phyloP scores from a whole-genome alignment of 805 yeast species.

The Yamadazyma kitorensis region DNA sequence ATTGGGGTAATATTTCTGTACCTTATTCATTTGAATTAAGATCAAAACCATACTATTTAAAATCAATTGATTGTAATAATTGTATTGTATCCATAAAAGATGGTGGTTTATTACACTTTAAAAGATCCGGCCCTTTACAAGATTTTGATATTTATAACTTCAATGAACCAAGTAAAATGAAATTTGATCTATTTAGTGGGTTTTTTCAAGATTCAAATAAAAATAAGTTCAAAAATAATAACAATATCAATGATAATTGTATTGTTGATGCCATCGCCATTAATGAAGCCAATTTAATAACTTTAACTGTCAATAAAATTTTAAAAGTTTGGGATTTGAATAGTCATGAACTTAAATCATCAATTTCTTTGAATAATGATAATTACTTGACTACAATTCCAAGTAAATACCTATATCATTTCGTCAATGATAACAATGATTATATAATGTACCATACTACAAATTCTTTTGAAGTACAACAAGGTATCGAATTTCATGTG shows the following conservation, averaged over 20 bases:
- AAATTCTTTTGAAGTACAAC: constrained; percentile 19
- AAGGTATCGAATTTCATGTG: constrained; percentile 4
- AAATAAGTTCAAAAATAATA: constrained; percentile 18
- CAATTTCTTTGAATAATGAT: constrained; percentile 10
- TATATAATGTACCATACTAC: constrained; percentile 7
- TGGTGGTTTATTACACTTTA: constrained; percentile 69
- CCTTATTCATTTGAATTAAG: constrained; percentile 58
- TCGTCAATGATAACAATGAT: constrained; percentile 1
- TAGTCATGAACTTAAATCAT: constrained; percentile 24
- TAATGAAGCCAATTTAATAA: constrained; percentile 37
- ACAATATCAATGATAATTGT: constrained; percentile 38
- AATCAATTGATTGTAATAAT: constrained; percentile 42
- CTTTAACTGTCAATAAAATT: constrained; percentile 53
- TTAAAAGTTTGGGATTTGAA: constrained; percentile 61
- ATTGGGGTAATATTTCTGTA: constrained; percentile 67
- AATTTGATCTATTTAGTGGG: constrained; percentile 2
- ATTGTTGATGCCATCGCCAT: constrained; percentile 38
- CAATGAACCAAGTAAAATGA: constrained; percentile 43
- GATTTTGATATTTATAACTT: constrained; percentile 48
- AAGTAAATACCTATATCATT: constrained; percentile 4
- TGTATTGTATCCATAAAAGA: constrained; percentile 64
- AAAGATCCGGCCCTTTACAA: constrained; percentile 34
- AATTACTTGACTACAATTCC: constrained; percentile 1
- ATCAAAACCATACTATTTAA: constrained; percentile 28
- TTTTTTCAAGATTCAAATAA: constrained; percentile 13